Evolutionary conservation across 1,284 basidiomycete species (phyloP), one percentile per base, ranked within the genome.

Genomic region (Psilocybe mexicana): DNA sequence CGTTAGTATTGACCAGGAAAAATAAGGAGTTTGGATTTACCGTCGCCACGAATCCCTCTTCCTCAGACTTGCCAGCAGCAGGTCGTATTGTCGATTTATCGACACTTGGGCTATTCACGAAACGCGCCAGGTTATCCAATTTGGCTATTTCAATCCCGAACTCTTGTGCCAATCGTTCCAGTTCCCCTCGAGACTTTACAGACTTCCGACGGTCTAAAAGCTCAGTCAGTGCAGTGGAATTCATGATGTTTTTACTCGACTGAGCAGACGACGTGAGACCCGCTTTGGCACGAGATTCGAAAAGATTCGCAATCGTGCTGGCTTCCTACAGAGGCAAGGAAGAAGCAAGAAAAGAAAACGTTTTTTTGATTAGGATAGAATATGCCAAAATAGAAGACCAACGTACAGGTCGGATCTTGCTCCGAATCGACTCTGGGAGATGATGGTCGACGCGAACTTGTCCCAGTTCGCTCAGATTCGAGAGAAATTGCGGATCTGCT

Each of bases 71-170:
- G 25, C 77, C 79, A 26, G 81, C 76, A 18, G 73, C 63, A 51
- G 61, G 76, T 61, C 79, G 77, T 45, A 76, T 74, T 14, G 77
- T 76, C 35, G 80, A 79, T 43, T 79, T 79, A 40, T 83, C 78
- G 6, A 90, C 76, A 67, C 85, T 91, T 3, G 90, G 89, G 55
- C 83, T 89, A 69, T 83, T 93, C 64, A 94, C 82, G 71, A 80
- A 84, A 49, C 78, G 73, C 30, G 83, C 76, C 26, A 95, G 65
- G 11, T 71, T 79, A 51, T 84, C 78, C 55, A 94, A 67, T 58
- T 76, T 82, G 23, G 73, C 74, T 1, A 75, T 62, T 50, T 88
- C 85, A 23, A 95, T 72, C 5, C 78, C 82, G 69, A 86, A 88
- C 65, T 79, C 77, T 54, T 72, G 70, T 52, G 83, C 83, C 7